A percentile compares a stretch with the other conserved stretches of the same genome.
Conservation (phyloP, 352 stramenopile species). For the Phytophthora sojae region DNA sequence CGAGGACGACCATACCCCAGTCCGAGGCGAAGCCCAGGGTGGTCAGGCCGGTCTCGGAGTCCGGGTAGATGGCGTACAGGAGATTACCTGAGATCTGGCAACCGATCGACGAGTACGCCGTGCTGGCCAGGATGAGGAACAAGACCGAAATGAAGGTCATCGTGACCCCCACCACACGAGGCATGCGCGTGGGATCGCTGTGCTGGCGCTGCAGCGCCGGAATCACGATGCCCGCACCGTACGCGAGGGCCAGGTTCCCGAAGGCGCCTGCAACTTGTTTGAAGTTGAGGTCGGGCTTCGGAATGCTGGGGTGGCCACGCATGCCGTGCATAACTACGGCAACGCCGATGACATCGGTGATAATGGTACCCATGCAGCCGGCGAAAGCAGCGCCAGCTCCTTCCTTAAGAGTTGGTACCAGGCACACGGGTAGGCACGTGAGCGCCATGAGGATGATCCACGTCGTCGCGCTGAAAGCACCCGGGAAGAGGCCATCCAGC, state of each 20-base stretch:
- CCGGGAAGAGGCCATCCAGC: slow-evolving; percentile 51
- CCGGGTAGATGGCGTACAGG: slow-evolving; percentile 58
- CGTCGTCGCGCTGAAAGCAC: slow-evolving; percentile 39
- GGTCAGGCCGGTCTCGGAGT: slow-evolving; percentile 32
- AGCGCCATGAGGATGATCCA: slow-evolving; percentile 63
- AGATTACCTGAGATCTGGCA: slow-evolving; percentile 67
- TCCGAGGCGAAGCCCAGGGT: slow-evolving; percentile 47
- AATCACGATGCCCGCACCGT: slow-evolving; percentile 58
- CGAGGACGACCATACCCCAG: slow-evolving; percentile 52
- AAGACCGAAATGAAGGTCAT: slow-evolving; percentile 48
- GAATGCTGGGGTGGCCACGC: slow-evolving; percentile 39
- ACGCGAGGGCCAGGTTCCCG: slow-evolving; percentile 65
- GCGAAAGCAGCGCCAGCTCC: slow-evolving; percentile 46
- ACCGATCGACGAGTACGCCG: slow-evolving; percentile 49
- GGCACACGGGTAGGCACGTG: slow-evolving; percentile 42
- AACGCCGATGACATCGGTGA: slow-evolving; percentile 53
- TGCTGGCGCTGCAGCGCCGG: slow-evolving; percentile 37
- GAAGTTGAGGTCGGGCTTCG: slow-evolving; percentile 47
- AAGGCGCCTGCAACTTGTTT: slow-evolving; percentile 55
- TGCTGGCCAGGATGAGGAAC: slow-evolving; percentile 52
- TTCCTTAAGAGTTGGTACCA: slow-evolving; percentile 61
- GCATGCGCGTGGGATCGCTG: slow-evolving; percentile 60
- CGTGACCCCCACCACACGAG: slow-evolving; percentile 51
- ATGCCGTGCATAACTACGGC: slow-evolving; percentile 50
- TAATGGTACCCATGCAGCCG: slow-evolving; percentile 51